phyloP scores from a whole-genome alignment of 768 basidiomycete genomes.

The Strobilomyces echinocephalus region DNA sequence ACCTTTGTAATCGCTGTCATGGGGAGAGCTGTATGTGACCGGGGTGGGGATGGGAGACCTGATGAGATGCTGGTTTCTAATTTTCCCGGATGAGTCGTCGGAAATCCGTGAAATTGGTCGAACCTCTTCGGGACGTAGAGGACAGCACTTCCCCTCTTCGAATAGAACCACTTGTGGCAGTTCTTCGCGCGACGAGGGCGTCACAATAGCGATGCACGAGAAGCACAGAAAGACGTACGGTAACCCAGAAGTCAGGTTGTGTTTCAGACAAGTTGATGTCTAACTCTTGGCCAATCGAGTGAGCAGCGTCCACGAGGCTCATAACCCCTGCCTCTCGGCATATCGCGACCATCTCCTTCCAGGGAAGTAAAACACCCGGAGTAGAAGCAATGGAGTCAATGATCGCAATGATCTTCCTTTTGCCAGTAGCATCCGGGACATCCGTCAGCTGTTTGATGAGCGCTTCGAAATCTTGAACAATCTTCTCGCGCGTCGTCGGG shows the following conservation, averaged over 20 bases:
- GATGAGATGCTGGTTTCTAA: slow-evolving; percentile 62
- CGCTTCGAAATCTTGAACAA: slow-evolving; percentile 47
- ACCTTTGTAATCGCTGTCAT: slow-evolving; percentile 28
- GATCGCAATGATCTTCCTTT: slow-evolving; percentile 55
- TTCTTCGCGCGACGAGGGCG: slow-evolving; percentile 40
- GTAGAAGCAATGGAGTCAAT: slow-evolving; percentile 63
- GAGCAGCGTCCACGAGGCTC: slow-evolving; percentile 76
- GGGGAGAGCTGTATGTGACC: slow-evolving; percentile 45
- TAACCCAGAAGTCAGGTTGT: slow-evolving; percentile 74
- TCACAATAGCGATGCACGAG: background rate
- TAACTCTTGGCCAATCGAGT: slow-evolving; percentile 69
- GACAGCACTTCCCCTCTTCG: slow-evolving; percentile 62
- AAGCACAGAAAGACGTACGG: slow-evolving; percentile 39
- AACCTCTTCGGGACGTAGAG: slow-evolving; percentile 70
- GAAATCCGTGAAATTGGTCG: slow-evolving; percentile 6
- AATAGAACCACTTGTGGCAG: slow-evolving; percentile 81
- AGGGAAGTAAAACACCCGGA: slow-evolving; percentile 63
- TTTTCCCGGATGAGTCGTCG: background rate
- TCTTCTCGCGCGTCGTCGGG: slow-evolving; percentile 51
- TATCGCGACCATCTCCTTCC: slow-evolving; percentile 64
- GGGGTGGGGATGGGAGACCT: slow-evolving; percentile 57
- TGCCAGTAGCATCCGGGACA: slow-evolving; percentile 16
- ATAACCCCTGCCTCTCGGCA: slow-evolving; percentile 59
- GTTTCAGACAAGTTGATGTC: slow-evolving; percentile 51
- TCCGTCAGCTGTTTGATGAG: slow-evolving; percentile 32